Conservation (phyloP, 139 green algal genomes). For the Chlorella vulgaris region DNA sequence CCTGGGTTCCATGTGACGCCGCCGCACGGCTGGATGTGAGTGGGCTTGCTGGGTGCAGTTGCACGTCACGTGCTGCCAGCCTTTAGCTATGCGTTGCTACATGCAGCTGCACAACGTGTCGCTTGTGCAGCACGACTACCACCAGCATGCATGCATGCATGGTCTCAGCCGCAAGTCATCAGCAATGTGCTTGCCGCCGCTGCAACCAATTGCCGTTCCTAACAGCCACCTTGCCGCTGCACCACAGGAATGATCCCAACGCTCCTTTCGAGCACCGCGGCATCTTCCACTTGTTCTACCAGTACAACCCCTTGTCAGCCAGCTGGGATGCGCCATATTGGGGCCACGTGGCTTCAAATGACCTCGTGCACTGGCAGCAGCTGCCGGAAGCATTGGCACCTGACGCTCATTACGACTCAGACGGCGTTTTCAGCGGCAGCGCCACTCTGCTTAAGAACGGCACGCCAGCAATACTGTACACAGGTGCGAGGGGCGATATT, state of each 20-base stretch:
- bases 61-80: too few relatives aligned
- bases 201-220: too few relatives aligned
- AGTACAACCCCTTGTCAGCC: not conserved
- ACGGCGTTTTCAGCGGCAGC: not conserved
- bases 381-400: not conserved
- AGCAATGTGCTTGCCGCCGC: too few relatives aligned
- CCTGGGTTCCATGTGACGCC: not conserved
- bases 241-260: not conserved
- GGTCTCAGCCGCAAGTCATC: too few relatives aligned
- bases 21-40: not conserved
- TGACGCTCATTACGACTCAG: not conserved
- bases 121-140: too few relatives aligned
- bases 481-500: not conserved
- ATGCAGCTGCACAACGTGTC: too few relatives aligned
- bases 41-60: too few relatives aligned
- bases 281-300: not conserved
- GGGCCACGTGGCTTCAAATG: not conserved
- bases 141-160: too few relatives aligned
- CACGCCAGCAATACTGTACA: not conserved
- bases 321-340: not conserved
- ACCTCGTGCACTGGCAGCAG: constrained; percentile 3
- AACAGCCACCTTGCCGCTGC: not conserved
- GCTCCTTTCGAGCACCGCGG: not conserved
- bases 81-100: too few relatives aligned
- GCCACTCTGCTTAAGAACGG: not conserved